A percentile compares a stretch with the other conserved stretches of the same genome.
Conservation (phyloP, 495 filamentous ascomycete species). For the Penicillium steckii region DNA sequence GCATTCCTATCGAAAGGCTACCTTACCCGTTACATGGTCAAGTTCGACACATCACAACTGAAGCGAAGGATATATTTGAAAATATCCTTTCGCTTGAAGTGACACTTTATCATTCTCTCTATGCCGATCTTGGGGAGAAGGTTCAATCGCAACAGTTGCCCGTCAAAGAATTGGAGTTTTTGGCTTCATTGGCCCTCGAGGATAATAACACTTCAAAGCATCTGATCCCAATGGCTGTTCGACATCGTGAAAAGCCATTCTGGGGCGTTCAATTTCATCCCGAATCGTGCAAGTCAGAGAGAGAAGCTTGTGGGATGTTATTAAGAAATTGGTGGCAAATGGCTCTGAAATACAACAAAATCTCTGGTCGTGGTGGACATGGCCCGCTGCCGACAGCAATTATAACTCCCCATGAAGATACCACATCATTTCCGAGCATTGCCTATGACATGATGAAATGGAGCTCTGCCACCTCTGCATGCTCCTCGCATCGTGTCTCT, state of each 20-base stretch:
- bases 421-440: slow-evolving; percentile 25
- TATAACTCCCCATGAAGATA: slow-evolving; percentile 22
- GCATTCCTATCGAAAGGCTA: slow-evolving; percentile 62
- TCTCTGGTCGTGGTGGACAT: slow-evolving; percentile 30
- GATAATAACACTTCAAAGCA: not conserved
- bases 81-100: slow-evolving; percentile 60
- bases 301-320: slow-evolving; percentile 60
- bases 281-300: slow-evolving; percentile 83
- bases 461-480: slow-evolving; percentile 31
- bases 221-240: slow-evolving; percentile 73
- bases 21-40: slow-evolving; percentile 77
- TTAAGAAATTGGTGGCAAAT: slow-evolving; percentile 74
- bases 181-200: slow-evolving; percentile 38
- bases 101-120: slow-evolving; percentile 86
- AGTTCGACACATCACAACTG: slow-evolving; percentile 60
- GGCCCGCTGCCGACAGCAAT: slow-evolving; percentile 23
- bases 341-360: slow-evolving; percentile 37
- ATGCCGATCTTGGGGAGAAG: slow-evolving; percentile 50
- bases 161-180: slow-evolving; percentile 26
- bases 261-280: slow-evolving; percentile 95
- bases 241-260: slow-evolving; percentile 70
- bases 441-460: slow-evolving; percentile 38
- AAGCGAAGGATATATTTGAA: slow-evolving; percentile 49
- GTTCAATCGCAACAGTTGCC: not conserved
- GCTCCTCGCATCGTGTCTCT: slow-evolving; percentile 30